Conservation (phyloP, 2,329 filamentous ascomycete species). For the Epichloe scottii region DNA sequence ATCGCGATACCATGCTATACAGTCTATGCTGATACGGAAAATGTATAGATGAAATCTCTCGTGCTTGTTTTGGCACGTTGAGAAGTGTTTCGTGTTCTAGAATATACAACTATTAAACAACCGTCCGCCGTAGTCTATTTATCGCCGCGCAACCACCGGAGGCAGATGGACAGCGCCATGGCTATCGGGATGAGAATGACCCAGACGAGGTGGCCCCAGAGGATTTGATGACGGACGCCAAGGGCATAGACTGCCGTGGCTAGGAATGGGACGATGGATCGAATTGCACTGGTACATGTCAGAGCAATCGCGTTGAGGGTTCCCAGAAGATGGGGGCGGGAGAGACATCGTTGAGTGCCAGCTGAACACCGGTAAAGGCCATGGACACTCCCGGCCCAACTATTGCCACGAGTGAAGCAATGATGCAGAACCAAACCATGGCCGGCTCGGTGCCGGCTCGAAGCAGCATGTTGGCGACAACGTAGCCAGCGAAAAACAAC, state of each 20-base stretch:
- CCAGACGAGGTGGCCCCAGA: conserved; percentile 43
- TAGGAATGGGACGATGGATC: conserved; percentile 53
- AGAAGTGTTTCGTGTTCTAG: too few species aligned
- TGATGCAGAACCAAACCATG: conserved; percentile 42
- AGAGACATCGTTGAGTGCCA: conserved; percentile 61
- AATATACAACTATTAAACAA: too few species aligned
- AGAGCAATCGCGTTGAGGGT: conserved; percentile 55
- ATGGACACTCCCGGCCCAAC: conserved; percentile 50
- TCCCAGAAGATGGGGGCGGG: conserved; percentile 53
- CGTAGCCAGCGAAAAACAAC: too few species aligned
- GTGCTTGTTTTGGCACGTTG: too few species aligned
- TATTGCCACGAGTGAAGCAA: conserved; percentile 30
- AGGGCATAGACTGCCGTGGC: conserved; percentile 57
- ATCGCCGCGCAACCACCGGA: conserved; percentile 16
- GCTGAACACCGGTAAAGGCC: conserved; percentile 59
- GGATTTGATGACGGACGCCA: conserved; percentile 47
- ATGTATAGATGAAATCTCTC: too few species aligned
- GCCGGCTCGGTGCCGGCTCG: conserved; percentile 23
- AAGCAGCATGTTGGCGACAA: conserved; percentile 38
- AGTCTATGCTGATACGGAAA: too few species aligned
- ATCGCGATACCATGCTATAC: too few species aligned
- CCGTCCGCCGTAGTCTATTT: background rate
- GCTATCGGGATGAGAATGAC: conserved; percentile 20
- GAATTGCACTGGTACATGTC: conserved; percentile 45
- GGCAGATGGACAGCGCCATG: conserved; percentile 13